phyloP scores from a whole-genome alignment of 2,329 filamentous ascomycete genomes.

The Xenoacremonium recifei region DNA sequence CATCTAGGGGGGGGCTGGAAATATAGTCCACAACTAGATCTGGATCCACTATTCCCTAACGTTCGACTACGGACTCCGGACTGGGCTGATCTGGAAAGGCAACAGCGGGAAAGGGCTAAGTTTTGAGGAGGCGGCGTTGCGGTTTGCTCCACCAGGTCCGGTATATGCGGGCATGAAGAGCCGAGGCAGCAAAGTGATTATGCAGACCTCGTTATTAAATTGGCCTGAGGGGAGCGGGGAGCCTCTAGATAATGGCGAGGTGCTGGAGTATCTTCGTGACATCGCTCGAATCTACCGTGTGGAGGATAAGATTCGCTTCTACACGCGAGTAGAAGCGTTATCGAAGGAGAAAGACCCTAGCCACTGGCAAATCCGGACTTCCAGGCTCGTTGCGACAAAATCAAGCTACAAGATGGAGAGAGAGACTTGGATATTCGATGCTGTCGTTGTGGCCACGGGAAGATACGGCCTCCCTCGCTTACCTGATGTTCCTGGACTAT shows the following conservation, averaged over 20 bases:
- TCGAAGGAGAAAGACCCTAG: conserved; percentile 37
- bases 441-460: conserved; percentile 62
- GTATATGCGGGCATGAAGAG: conserved; percentile 60
- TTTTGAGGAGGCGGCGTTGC: background rate
- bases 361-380: conserved; percentile 31
- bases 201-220: conserved; percentile 36
- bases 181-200: conserved; percentile 57
- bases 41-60: conserved; percentile 1
- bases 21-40: background rate
- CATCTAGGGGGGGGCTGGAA: conserved; percentile 32
- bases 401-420: conserved; percentile 23
- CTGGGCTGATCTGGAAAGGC: background rate
- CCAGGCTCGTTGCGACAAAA: conserved; percentile 46
- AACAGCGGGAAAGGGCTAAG: background rate
- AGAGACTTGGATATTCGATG: conserved; percentile 49
- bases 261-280: background rate
- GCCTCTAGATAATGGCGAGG: conserved; percentile 1
- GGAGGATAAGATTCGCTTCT: conserved; percentile 1
- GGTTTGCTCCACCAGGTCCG: conserved; percentile 35
- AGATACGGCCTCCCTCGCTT: conserved; percentile 63
- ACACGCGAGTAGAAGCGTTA: conserved; percentile 40
- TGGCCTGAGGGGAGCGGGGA: conserved; percentile 56
- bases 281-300: background rate
- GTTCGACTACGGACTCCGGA: background rate
- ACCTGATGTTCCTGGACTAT: conserved; percentile 57